Percentiles rank a stretch among this genome's conserved stretches.
These are phyloP conservation scores for Zasmidium angulare DNA, from an alignment of 2,329 filamentous ascomycete genomes.

Conservation along the genomic window DNA sequence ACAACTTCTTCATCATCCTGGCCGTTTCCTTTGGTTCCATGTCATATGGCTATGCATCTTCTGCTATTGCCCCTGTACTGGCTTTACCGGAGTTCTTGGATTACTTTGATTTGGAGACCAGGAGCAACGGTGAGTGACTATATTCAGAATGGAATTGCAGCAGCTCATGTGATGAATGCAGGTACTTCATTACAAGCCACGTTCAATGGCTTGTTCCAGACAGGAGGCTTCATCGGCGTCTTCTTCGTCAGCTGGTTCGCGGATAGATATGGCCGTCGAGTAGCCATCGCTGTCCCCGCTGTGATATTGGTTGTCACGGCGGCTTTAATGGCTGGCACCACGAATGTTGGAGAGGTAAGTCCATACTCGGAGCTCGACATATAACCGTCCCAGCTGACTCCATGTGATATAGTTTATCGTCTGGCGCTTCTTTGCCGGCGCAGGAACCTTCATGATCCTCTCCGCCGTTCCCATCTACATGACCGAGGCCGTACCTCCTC, in stretches of 20 bases:
- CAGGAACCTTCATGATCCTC: slow-evolving; percentile 3
- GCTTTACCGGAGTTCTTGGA: slow-evolving; percentile 2
- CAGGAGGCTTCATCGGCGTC: slow-evolving; percentile 6
- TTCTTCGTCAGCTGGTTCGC: slow-evolving; percentile 3
- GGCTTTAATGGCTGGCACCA: slow-evolving; percentile 2
- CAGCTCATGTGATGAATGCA: neutral
- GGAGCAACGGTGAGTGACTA: neutral
- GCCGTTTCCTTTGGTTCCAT: slow-evolving; percentile 1
- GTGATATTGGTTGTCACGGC: neutral
- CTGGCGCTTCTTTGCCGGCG: slow-evolving; percentile 3
- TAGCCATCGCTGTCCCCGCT: slow-evolving; percentile 2
- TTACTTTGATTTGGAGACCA: neutral
- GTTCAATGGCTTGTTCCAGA: slow-evolving; percentile 5
- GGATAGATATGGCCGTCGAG: neutral
- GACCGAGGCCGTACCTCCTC: slow-evolving; percentile 3
- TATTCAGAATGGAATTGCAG: neutral
- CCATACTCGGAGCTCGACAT: neutral
- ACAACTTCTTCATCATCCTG: slow-evolving; percentile 7
- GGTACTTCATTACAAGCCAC: neutral
- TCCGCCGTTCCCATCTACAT: slow-evolving; percentile 5
- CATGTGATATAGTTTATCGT: neutral
- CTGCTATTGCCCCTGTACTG: slow-evolving; percentile 1
- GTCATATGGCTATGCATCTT: slow-evolving; percentile 2
- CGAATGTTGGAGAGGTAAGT: slow-evolving; percentile 1
- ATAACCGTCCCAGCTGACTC: neutral